These are phyloP conservation scores for Pyrenochaeta sp. DNA, from an alignment of 2,329 filamentous ascomycete genomes.

Conservation along the genomic window DNA sequence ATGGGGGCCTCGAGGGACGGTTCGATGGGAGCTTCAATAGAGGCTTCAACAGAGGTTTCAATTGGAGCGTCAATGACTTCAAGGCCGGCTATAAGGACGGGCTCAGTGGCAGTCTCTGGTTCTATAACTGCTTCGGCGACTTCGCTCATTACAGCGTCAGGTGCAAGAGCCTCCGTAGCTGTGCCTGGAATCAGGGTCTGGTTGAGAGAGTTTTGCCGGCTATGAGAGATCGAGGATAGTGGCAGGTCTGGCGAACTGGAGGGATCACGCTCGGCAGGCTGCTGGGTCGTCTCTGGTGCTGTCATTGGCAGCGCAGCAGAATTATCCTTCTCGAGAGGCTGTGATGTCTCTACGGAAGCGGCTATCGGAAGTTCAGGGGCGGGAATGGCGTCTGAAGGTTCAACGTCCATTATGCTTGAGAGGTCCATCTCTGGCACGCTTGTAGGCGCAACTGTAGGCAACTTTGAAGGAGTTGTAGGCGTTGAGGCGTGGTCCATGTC, in stretches of 20 bases:
- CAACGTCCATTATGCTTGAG: conserved; percentile 8
- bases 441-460: conserved; percentile 19
- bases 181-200: conserved; percentile 32
- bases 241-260: conserved; percentile 56
- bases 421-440: conserved; percentile 21
- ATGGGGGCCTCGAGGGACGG: too few species aligned
- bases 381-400: not conserved
- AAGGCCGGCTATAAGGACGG: conserved; percentile 1
- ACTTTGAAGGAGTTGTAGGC: conserved; percentile 44
- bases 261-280: conserved; percentile 32
- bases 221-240: conserved; percentile 48
- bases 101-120: conserved; percentile 1
- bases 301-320: conserved; percentile 6
- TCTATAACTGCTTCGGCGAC: not conserved
- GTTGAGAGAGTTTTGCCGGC: conserved; percentile 47
- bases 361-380: conserved; percentile 1
- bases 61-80: not conserved
- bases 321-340: conserved; percentile 12
- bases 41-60: too few species aligned
- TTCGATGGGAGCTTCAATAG: too few species aligned
- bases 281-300: conserved; percentile 8
- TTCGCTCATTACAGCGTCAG: conserved; percentile 1
- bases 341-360: conserved; percentile 12
- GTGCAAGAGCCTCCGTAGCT: conserved; percentile 7
- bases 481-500: conserved; percentile 59